Percentiles rank a stretch among this genome's conserved stretches.
Conservation (phyloP, 2,329 filamentous ascomycete genomes). For the Aspergillus carbonarius region DNA sequence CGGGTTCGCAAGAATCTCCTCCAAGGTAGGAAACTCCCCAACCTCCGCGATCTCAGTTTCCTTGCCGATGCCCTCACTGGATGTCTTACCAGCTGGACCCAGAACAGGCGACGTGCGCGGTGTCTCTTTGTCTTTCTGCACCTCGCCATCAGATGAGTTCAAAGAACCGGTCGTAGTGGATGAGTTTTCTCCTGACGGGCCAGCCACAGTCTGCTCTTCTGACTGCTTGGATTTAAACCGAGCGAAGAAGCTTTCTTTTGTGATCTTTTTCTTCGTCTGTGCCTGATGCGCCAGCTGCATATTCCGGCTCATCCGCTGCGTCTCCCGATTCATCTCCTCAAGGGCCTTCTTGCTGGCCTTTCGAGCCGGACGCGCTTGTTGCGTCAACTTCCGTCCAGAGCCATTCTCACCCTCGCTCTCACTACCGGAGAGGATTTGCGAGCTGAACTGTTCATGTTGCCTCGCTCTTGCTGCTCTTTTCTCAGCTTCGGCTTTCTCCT, state of each 20-base stretch:
- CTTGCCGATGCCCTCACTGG: not conserved
- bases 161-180: constrained; percentile 53
- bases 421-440: constrained; percentile 49
- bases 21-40: constrained; percentile 40
- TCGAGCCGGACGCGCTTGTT: constrained; percentile 65
- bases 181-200: constrained; percentile 30
- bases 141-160: constrained; percentile 45
- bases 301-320: constrained; percentile 82
- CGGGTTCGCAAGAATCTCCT: constrained; percentile 35
- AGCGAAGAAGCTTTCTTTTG: constrained; percentile 77
- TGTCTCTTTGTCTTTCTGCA: constrained; percentile 53
- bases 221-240: constrained; percentile 72
- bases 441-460: constrained; percentile 34
- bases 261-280: constrained; percentile 87
- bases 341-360: constrained; percentile 94
- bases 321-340: constrained; percentile 93
- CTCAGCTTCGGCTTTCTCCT: constrained; percentile 56
- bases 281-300: constrained; percentile 90
- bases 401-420: constrained; percentile 62
- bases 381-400: constrained; percentile 64
- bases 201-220: constrained; percentile 21
- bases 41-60: constrained; percentile 20
- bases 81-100: constrained; percentile 22
- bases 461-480: constrained; percentile 38
- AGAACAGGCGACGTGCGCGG: constrained; percentile 67